These are phyloP conservation scores for Colletotrichum trifolii DNA, from an alignment of 2,329 filamentous ascomycete species.

Conservation along the genomic window DNA sequence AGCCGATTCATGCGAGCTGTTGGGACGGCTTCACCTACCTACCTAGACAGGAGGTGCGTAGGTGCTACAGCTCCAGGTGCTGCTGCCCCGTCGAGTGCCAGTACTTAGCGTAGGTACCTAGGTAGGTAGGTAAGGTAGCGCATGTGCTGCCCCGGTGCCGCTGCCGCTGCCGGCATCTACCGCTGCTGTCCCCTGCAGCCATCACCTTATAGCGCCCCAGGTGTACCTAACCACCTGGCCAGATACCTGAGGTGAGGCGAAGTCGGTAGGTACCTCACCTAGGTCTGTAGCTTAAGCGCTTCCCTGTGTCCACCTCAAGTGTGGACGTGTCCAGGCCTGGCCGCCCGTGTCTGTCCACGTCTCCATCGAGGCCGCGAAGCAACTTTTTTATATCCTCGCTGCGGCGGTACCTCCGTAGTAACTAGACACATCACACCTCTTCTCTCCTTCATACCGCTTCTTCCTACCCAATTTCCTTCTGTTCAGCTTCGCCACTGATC, in stretches of 20 bases:
- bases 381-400: conserved; percentile 24
- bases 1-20: not conserved
- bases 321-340: not conserved
- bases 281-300: no score
- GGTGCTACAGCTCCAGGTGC: not conserved
- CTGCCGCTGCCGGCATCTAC: not conserved
- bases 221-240: no score
- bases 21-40: not conserved
- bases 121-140: conserved; percentile 2
- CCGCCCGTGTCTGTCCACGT: conserved; percentile 1
- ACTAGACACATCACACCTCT: conserved; percentile 30
- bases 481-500: conserved; percentile 25
- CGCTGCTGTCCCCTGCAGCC: conserved; percentile 12
- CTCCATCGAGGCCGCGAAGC: not conserved
- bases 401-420: conserved; percentile 23
- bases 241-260: no score
- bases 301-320: no score
- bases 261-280: no score
- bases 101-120: conserved; percentile 9
- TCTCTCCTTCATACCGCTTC: not conserved
- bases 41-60: not conserved
- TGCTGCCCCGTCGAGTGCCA: conserved; percentile 17
- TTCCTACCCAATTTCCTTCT: conserved; percentile 14
- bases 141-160: not conserved
- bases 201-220: conserved; percentile 6